Conservation (phyloP, 2,329 filamentous ascomycete species). For the Clarireedia hainanense region DNA sequence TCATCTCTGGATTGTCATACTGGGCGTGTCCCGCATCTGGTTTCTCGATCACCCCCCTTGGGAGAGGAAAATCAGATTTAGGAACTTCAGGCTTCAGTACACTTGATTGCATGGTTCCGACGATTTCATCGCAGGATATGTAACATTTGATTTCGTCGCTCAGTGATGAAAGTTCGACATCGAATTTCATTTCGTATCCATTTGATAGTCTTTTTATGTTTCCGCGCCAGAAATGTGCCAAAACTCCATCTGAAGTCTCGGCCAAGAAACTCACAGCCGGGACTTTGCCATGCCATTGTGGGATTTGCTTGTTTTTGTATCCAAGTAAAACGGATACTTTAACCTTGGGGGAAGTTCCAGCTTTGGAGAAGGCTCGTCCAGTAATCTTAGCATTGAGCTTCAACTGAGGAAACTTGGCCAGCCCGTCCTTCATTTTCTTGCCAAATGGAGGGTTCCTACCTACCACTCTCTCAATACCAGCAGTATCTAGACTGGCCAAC, state of each 20-base stretch:
- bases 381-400: conserved; percentile 34
- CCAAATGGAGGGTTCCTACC: conserved; percentile 81
- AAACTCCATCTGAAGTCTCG: conserved; percentile 58
- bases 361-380: conserved; percentile 22
- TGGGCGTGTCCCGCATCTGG: not conserved
- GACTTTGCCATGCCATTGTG: conserved; percentile 53
- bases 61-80: conserved; percentile 27
- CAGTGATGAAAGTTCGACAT: conserved; percentile 43
- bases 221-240: conserved; percentile 60
- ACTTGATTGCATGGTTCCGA: conserved; percentile 40
- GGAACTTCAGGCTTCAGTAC: conserved; percentile 28
- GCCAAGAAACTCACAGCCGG: conserved; percentile 69
- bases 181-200: conserved; percentile 48
- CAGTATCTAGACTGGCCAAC: conserved; percentile 58
- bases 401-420: conserved; percentile 62
- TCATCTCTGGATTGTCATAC: not conserved
- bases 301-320: conserved; percentile 60
- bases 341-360: conserved; percentile 42
- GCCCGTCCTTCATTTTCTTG: conserved; percentile 52
- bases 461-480: conserved; percentile 68
- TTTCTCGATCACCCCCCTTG: not conserved
- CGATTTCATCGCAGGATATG: conserved; percentile 80
- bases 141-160: conserved; percentile 57
- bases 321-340: conserved; percentile 60
- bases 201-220: conserved; percentile 59